Evolutionary conservation across 768 basidiomycete species (phyloP), one percentile per base, ranked within the genome.

Genomic region (Xerocomellus intermedius): DNA sequence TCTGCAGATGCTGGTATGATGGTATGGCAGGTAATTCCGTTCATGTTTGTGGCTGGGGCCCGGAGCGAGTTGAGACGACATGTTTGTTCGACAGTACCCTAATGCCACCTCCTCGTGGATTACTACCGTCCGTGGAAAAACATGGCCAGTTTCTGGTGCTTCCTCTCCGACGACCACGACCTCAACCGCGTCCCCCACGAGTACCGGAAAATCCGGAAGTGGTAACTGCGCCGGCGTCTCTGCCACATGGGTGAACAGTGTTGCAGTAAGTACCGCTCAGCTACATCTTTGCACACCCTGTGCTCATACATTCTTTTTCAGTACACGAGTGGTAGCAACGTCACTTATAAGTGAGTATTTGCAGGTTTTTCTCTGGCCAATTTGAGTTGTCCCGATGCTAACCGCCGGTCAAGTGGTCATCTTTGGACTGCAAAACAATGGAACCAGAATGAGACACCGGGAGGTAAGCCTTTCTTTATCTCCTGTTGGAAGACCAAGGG

Each of bases 381-480:
- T 19, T 21, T 17, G 21, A 8, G 24, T 22, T 13, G 0, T 35
- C 39, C 33, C 22, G 45, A 52, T 43, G 28, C 47, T 54, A 35
- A 55, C 33, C 26, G 2, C 5, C 28, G 19, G 24, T 22, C 32
- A 39, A 79, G 79, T 38, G 77, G 77, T 3, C 64, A 76, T 55
- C 67, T 80, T 14, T 82, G 79, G 80, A 75, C 70, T 19, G 78
- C 78, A 14, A 73, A 71, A 51, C 75, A 73, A 67, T 81, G 79
- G 80, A 72, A 69, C 13, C 57, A 78, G 53, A 66, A 67, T n/a
- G 75, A 78, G 60, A 33, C 49, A 5, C 69, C 69, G 17, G 67
- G 64, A 57, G 67, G 73, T 68, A 46, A 48, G 54, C 24, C n/a
- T 30, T 38, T 16, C 14, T 35, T 32, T 10, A 2, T 52, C 14